Percentiles rank a stretch among this genome's conserved stretches.
These are phyloP conservation scores for Aspergillus sparsus DNA, from an alignment of 495 filamentous ascomycete species.

Conservation along the genomic window DNA sequence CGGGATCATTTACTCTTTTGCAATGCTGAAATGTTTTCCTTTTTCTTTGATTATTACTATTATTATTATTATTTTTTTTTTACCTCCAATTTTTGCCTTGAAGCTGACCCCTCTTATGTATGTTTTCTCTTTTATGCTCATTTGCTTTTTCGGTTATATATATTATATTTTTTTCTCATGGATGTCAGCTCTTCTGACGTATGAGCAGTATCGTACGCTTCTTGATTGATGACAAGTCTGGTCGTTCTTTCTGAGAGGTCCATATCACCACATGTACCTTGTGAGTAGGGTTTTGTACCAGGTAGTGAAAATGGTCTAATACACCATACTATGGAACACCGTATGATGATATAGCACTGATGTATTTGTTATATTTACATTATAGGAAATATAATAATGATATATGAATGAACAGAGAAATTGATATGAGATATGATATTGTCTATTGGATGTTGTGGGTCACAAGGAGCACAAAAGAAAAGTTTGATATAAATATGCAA, in stretches of 20 bases:
- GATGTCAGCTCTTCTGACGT: neutral
- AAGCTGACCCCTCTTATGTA: neutral
- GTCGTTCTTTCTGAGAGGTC: no score
- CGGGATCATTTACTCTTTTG: conserved; percentile 20
- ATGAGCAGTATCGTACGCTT: neutral
- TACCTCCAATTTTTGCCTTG: neutral
- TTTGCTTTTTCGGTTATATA: no score
- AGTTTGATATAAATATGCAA: conserved; percentile 11
- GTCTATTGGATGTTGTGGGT: conserved; percentile 19
- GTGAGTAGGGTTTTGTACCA: neutral
- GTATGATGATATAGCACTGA: no score
- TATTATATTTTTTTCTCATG: no score
- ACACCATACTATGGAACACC: no score
- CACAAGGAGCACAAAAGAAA: neutral
- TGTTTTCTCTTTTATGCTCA: neutral
- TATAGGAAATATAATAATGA: neutral
- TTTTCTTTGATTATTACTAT: conserved; percentile 11
- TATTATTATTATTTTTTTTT: conserved; percentile 15
- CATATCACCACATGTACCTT: no score
- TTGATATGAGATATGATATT: conserved; percentile 21
- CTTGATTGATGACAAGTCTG: neutral
- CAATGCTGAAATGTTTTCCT: conserved; percentile 26
- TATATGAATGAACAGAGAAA: neutral
- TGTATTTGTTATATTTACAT: neutral
- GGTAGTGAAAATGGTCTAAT: no score